phyloP scores from a whole-genome alignment of 106 monocot genomes.

The Allium fistulosum region DNA sequence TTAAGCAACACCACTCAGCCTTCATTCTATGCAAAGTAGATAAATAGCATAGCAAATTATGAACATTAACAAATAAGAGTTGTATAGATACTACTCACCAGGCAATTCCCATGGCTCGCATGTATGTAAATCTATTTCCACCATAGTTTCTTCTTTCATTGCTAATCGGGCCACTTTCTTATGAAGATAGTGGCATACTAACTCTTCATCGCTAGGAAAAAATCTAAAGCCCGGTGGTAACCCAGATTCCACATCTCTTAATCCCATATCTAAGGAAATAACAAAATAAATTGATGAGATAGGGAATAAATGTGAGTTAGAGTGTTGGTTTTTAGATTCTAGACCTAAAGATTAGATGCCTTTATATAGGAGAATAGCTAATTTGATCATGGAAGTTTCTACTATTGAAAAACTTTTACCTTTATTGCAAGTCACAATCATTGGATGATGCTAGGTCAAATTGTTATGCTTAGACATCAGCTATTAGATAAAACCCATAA shows the following conservation, averaged over 20 bases:
- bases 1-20: background rate
- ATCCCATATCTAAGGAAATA: conserved; percentile 31
- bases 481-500: conserved; percentile 1
- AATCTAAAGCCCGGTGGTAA: conserved; percentile 94
- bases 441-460: background rate
- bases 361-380: conserved; percentile 6
- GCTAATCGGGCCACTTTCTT: conserved; percentile 62
- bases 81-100: conserved; percentile 21
- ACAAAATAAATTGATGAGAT: background rate
- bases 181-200: conserved; percentile 81
- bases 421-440: conserved; percentile 2
- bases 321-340: conserved; percentile 3
- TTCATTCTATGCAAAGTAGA: background rate
- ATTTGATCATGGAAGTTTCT: background rate
- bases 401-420: background rate
- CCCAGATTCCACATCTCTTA: conserved; percentile 55
- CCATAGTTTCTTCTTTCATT: conserved; percentile 51
- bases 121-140: conserved; percentile 82
- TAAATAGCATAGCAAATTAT: too few relatives aligned
- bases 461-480: conserved; percentile 2
- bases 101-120: conserved; percentile 94
- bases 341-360: background rate
- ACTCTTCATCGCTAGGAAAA: conserved; percentile 88
- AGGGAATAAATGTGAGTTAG: background rate
- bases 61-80: too few relatives aligned